These are phyloP conservation scores for Discostella stelligeroides DNA, from an alignment of 108 stramenopile species.

Conservation along the genomic window DNA sequence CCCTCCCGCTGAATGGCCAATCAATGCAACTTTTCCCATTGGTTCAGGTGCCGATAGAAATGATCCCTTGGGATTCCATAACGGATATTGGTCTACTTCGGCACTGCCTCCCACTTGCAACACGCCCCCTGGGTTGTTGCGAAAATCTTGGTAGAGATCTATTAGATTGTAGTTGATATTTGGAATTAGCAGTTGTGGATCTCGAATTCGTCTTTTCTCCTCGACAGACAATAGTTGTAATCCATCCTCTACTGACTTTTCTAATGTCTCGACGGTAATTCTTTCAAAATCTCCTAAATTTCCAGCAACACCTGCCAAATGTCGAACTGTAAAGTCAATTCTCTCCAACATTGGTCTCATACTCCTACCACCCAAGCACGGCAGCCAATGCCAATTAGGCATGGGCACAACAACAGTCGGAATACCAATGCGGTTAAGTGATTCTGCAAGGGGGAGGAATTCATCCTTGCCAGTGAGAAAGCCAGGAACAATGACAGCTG, in stretches of 20 bases:
- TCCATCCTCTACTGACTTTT: conserved; percentile 12
- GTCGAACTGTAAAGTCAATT: conserved; percentile 68
- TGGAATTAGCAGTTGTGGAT: conserved; percentile 53
- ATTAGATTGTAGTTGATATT: conserved; percentile 54
- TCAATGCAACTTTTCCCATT: conserved; percentile 54
- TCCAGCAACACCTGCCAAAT: conserved; percentile 54
- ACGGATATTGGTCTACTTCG: conserved; percentile 63
- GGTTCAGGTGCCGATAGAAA: conserved; percentile 48
- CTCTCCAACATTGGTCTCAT: conserved; percentile 73
- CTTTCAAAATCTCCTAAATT: conserved; percentile 39
- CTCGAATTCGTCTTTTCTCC: not conserved
- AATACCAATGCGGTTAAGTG: conserved; percentile 55
- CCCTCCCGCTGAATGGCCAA: conserved; percentile 69
- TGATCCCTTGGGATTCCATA: conserved; percentile 59
- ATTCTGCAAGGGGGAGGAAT: conserved; percentile 47
- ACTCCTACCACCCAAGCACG: conserved; percentile 69
- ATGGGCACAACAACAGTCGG: conserved; percentile 71
- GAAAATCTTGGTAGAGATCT: conserved; percentile 64
- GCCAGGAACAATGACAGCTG: conserved; percentile 76
- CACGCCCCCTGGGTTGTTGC: conserved; percentile 70
- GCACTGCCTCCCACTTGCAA: conserved; percentile 65
- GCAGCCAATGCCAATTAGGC: conserved; percentile 78
- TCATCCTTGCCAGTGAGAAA: conserved; percentile 74
- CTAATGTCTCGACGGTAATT: conserved; percentile 15
- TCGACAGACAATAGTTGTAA: no score